phyloP scores from a whole-genome alignment of 1,139 yeast species.

The Lodderomyces oxycetoniae region DNA sequence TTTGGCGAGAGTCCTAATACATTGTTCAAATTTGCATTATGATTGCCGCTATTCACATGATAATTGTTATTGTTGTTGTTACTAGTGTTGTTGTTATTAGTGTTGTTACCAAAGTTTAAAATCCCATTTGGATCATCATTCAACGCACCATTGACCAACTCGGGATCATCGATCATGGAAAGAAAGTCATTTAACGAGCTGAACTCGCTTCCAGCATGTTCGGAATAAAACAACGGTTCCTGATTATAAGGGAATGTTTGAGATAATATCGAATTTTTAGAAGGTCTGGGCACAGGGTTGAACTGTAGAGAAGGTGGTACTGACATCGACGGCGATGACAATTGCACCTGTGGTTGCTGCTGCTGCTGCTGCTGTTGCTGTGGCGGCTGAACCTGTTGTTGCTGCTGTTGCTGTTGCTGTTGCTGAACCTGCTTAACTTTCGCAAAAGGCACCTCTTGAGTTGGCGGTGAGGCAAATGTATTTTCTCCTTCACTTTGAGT shows the following conservation, averaged over 20 bases:
- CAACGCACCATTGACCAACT: slow-evolving; percentile 49
- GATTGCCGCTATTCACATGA: slow-evolving; percentile 14
- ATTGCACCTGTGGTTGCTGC: neutral
- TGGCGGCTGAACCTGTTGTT: slow-evolving; percentile 2
- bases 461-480: neutral
- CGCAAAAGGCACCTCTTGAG: slow-evolving; percentile 3
- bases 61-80: slow-evolving; percentile 8
- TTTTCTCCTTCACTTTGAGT: slow-evolving; percentile 3
- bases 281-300: slow-evolving; percentile 10
- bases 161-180: slow-evolving; percentile 86
- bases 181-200: slow-evolving; percentile 85
- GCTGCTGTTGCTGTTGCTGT: slow-evolving; percentile 6
- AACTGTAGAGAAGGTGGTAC: slow-evolving; percentile 9
- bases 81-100: slow-evolving; percentile 8
- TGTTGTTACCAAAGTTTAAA: slow-evolving; percentile 13
- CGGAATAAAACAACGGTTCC: slow-evolving; percentile 78
- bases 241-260: slow-evolving; percentile 51
- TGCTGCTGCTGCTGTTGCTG: slow-evolving; percentile 2
- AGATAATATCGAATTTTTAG: slow-evolving; percentile 32
- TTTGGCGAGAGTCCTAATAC: slow-evolving; percentile 30
- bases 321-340: neutral
- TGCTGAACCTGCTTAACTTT: too few relatives aligned
- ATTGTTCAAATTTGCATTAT: slow-evolving; percentile 20
- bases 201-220: slow-evolving; percentile 91
- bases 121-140: slow-evolving; percentile 32